Conservation (phyloP, 306 rosid genomes). For the Myrica gale region DNA sequence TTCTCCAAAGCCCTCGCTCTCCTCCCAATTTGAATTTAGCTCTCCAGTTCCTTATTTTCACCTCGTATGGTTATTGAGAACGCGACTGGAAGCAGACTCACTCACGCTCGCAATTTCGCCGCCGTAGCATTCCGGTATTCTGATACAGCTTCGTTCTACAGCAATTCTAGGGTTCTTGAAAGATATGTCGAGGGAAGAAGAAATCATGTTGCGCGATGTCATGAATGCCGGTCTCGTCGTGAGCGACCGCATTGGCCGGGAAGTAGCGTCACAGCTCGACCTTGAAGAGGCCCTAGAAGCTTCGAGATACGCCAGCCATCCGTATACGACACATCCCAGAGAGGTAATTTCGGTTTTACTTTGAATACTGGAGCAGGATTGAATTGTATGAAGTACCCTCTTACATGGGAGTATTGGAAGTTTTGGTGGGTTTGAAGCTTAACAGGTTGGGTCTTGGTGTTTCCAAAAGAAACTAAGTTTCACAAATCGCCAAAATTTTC, state of each 20-base stretch:
- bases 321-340: slow-evolving; percentile 81
- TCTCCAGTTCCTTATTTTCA: slow-evolving; percentile 1
- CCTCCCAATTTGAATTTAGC: slow-evolving; percentile 16
- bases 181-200: slow-evolving; percentile 79
- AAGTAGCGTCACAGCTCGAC: slow-evolving; percentile 79
- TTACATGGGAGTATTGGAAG: background rate
- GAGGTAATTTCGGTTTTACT: slow-evolving; percentile 50
- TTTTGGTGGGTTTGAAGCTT: background rate
- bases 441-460: background rate
- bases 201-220: slow-evolving; percentile 75
- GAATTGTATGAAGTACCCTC: background rate
- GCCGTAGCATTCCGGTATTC: background rate
- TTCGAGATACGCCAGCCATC: slow-evolving; percentile 85
- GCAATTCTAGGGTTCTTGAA: slow-evolving; percentile 29
- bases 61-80: slow-evolving; percentile 29
- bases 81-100: slow-evolving; percentile 14
- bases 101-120: slow-evolving; percentile 1
- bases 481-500: background rate
- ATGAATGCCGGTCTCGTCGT: slow-evolving; percentile 74
- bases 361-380: background rate
- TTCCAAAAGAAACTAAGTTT: background rate
- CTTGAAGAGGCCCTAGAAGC: slow-evolving; percentile 95
- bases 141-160: background rate
- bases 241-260: slow-evolving; percentile 86
- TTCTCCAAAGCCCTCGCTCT: background rate